Evolutionary conservation across 352 stramenopile genomes (phyloP), one percentile per base, ranked within the genome.

Genomic region (Globisporangium middletonii): DNA sequence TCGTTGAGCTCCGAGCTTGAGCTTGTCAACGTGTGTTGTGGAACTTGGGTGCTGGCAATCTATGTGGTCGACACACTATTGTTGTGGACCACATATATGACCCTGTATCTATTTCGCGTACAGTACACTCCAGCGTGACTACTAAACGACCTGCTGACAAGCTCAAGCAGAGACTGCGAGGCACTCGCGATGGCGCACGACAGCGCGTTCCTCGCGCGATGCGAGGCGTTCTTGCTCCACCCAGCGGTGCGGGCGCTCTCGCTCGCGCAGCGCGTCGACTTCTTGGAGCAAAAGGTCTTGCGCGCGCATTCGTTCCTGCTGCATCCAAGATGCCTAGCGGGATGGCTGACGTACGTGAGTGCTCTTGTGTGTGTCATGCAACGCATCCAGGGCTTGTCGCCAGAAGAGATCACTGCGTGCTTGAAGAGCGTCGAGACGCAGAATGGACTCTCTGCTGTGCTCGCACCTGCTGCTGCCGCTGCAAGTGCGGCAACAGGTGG

Each of bases 181-280:
- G n/a, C 42, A 4, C 7, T 35, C 8, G 26, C 38, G 27, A 79
- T 82, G 68, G 38, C 61, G 52, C 44, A 55, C 35, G 62, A 69
- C 58, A 50, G 57, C 35, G 67, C 57, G 46, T 74, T 88, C 44
- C 60, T 90, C 53, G 68, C 70, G 13, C 80, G 75, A 51, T 88
- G 78, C 62, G 74, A 88, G 65, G 60, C 81, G 45, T 90, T 90
- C 60, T 67, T 90, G 19, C 56, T 88, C 53, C 80, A 90, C 30
- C 80, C 80, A 23, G 69, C 65, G 0, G 80, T 90, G 53, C 77
- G 80, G 9, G 59, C 72, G 26, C 65, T 88, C 45, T 87, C 80
- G 3, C 71, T 90, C 7, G 78, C 80, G 23, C 72, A 90, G 59
- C 77, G 78, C 44, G 80, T 90, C 16, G 80, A 87, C 46, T 90